phyloP scores from a whole-genome alignment of 345 rosid species.

The Hibiscus mutabilis region DNA sequence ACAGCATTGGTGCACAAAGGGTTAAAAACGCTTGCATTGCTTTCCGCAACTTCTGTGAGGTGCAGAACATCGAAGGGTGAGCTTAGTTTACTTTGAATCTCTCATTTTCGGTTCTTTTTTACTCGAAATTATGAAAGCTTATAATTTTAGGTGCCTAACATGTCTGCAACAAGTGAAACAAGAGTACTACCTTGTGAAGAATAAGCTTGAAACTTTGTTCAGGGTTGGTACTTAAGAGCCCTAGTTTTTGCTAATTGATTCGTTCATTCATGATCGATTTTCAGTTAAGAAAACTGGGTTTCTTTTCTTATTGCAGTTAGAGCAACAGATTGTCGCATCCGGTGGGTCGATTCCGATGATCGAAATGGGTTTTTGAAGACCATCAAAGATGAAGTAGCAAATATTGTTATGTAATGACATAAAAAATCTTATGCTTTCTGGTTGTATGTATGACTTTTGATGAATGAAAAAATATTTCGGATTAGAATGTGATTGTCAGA shows the following conservation, averaged over 20 bases:
- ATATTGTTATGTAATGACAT: background rate
- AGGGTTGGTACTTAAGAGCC: constrained; percentile 33
- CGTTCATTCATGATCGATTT: background rate
- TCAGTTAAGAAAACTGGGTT: too few species aligned
- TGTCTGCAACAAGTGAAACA: constrained; percentile 85
- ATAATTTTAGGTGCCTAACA: constrained; percentile 53
- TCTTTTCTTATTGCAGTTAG: constrained; percentile 55
- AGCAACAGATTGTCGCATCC: constrained; percentile 81
- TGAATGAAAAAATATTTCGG: too few species aligned
- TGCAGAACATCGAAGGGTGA: constrained; percentile 68
- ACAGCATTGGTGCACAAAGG: constrained; percentile 92
- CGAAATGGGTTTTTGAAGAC: constrained; percentile 41
- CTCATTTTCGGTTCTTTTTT: background rate
- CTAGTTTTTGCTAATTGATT: background rate
- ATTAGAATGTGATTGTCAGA: too few species aligned
- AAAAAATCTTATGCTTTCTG: background rate
- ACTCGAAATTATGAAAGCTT: background rate
- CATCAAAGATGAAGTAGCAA: constrained; percentile 11
- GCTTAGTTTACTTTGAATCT: constrained; percentile 15
- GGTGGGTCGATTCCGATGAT: constrained; percentile 60
- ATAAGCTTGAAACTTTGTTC: constrained; percentile 71
- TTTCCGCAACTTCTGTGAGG: constrained; percentile 76
- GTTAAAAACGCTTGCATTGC: constrained; percentile 75
- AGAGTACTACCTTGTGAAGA: constrained; percentile 61
- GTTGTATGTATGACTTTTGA: too few species aligned